phyloP scores from a whole-genome alignment of 345 rosid genomes.

The Chamaenerion angustifolium region DNA sequence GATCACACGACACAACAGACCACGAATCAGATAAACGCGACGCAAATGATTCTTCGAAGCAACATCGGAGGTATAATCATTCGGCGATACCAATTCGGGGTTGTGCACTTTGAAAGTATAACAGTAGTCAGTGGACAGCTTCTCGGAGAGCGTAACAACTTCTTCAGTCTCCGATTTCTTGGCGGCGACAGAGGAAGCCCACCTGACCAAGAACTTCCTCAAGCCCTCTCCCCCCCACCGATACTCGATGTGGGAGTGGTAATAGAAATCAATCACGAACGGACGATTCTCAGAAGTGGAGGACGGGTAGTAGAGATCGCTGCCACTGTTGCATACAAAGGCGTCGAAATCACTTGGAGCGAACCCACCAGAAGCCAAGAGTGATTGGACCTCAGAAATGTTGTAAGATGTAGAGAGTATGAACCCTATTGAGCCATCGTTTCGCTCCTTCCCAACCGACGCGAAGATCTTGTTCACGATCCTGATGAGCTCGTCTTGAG shows the following conservation, averaged over 20 bases:
- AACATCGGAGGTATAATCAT: no score
- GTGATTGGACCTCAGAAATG: conserved; percentile 66
- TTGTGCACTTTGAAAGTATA: conserved; percentile 58
- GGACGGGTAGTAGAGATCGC: conserved; percentile 83
- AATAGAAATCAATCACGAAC: conserved; percentile 74
- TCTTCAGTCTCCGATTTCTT: conserved; percentile 37
- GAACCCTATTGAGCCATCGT: conserved; percentile 71
- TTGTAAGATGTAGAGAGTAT: conserved; percentile 76
- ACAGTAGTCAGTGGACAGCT: conserved; percentile 79
- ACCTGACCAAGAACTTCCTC: conserved; percentile 84
- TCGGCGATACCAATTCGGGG: conserved; percentile 38
- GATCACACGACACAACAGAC: no score
- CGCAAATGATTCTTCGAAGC: no score
- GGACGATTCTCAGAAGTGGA: conserved; percentile 50
- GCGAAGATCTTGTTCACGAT: conserved; percentile 51
- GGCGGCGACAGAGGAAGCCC: conserved; percentile 53
- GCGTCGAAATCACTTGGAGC: conserved; percentile 85
- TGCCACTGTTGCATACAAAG: conserved; percentile 85
- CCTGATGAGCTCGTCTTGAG: conserved; percentile 30
- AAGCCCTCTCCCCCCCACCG: conserved; percentile 99
- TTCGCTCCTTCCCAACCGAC: conserved; percentile 69
- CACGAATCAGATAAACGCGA: no score
- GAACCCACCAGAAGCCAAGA: conserved; percentile 55
- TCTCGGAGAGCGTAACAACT: conserved; percentile 57
- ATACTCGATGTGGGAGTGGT: conserved; percentile 89